Percentiles rank a stretch among this genome's conserved stretches.
Conservation (phyloP, 73 alveolate genomes). For the Blepharisma japonicum region DNA sequence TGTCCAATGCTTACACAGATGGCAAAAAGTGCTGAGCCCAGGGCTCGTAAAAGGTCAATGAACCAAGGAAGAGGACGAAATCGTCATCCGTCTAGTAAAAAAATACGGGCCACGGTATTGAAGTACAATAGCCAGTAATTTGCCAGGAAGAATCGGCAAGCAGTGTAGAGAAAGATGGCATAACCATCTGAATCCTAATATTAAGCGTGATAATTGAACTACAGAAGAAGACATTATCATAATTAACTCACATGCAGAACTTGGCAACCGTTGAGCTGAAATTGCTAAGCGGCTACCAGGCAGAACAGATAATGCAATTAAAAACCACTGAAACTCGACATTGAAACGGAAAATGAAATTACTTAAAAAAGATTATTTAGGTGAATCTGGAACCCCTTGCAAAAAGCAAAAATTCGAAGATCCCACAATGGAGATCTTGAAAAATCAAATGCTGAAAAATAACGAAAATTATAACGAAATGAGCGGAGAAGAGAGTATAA, state of each 20-base stretch:
- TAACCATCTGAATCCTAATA: slow-evolving; percentile 85
- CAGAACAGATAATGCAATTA: slow-evolving; percentile 79
- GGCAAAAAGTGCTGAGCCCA: slow-evolving; percentile 74
- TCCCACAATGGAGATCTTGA: too few relatives aligned
- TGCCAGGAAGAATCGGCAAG: slow-evolving; percentile 83
- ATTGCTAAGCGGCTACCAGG: slow-evolving; percentile 62
- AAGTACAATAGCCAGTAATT: slow-evolving; percentile 54
- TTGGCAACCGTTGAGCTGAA: slow-evolving; percentile 80
- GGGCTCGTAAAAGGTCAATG: slow-evolving; percentile 85
- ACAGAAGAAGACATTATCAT: slow-evolving; percentile 68
- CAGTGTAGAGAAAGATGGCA: slow-evolving; percentile 96
- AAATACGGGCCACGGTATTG: slow-evolving; percentile 66
- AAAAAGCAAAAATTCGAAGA: too few relatives aligned
- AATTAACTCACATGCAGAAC: slow-evolving; percentile 56
- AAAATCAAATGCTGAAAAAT: too few relatives aligned
- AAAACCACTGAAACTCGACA: slow-evolving; percentile 31
- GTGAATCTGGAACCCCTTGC: too few relatives aligned
- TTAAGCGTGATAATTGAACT: slow-evolving; percentile 83
- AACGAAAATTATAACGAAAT: too few relatives aligned
- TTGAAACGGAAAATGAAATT: too few relatives aligned
- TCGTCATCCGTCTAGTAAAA: slow-evolving; percentile 56
- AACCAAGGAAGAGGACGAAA: slow-evolving; percentile 67
- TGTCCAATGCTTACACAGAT: slow-evolving; percentile 71
- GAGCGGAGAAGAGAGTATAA: too few relatives aligned
- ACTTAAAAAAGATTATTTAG: too few relatives aligned